Conservation (phyloP, 2,329 filamentous ascomycete species). For the Leptodontidium sp. region DNA sequence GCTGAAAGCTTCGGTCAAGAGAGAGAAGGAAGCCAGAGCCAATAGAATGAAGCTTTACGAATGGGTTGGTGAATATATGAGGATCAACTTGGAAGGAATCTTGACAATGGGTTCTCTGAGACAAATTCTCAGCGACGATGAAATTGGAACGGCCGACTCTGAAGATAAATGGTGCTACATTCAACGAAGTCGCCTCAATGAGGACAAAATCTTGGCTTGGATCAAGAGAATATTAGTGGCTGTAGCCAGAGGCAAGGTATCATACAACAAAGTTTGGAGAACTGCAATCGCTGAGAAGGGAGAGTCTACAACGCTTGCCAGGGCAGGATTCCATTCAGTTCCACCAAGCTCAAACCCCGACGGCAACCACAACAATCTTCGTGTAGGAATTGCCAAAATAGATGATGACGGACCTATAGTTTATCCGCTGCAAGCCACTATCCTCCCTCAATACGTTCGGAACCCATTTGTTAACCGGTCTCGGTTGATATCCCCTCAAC, state of each 20-base stretch:
- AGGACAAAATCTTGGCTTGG: background rate
- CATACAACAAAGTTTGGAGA: constrained; percentile 6
- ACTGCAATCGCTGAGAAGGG: background rate
- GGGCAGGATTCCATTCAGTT: background rate
- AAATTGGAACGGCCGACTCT: background rate
- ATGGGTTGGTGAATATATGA: background rate
- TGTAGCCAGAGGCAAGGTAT: background rate
- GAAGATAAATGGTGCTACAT: constrained; percentile 12
- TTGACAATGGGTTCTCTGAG: background rate
- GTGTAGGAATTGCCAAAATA: background rate
- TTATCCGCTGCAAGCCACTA: no score
- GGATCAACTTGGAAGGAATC: constrained; percentile 3
- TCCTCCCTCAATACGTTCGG: background rate
- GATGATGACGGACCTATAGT: background rate
- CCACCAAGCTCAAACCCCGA: background rate
- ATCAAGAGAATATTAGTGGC: background rate
- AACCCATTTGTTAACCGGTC: background rate
- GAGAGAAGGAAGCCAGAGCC: background rate
- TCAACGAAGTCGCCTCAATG: no score
- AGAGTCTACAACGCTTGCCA: background rate
- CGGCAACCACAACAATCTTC: background rate
- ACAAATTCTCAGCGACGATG: background rate
- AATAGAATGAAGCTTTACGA: background rate
- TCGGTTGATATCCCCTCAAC: background rate
- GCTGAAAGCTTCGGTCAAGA: background rate